Evolutionary conservation across 352 stramenopile genomes (phyloP), one percentile per base, ranked within the genome.

Genomic region (Elongisporangium undulatum): DNA sequence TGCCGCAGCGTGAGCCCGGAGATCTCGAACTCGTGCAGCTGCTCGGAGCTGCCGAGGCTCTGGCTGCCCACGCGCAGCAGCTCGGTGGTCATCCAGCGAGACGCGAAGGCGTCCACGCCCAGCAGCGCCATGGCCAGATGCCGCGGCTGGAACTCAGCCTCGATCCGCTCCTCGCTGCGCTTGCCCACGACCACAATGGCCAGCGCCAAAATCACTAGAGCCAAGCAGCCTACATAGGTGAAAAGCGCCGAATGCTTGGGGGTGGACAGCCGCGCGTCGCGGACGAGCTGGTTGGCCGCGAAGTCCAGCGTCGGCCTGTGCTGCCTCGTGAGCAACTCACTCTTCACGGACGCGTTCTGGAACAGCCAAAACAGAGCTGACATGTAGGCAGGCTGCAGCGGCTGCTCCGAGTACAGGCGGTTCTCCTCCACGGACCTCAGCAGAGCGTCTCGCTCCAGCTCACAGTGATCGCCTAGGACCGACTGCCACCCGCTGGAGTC

Each of bases 21-120:
- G 49, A 87, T 78, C 66, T 87, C 77, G 34, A 87, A 87, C 55
- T 81, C 69, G 55, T 79, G 68, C 6, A 87, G 64, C 50, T 81
- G 57, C 68, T 85, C 74, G 10, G 77, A 85, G 64, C 68, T 82
- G 24, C 75, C 67, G 15, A 87, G 56, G 10, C 77, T 75, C 22
- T 79, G 76, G 51, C 72, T 76, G 24, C 66, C 77, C 16, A 87
- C 55, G 9, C 75, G 73, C 5, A 87, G 61, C n/a, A 87, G 55
- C 48, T 82, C 66, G 48, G 73, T 77, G 53, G 77, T 74, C n/a
- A 87, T 53, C 24, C 84, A 29, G 20, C 64, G 67, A 16, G 68
- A 66, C 21, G 74, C 75, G 61, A 85, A 71, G 10, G 24, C 52
- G 22, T 66, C 55, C 21, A 79, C 72, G 16, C 74, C 63, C 20